Evolutionary conservation across 2,329 filamentous ascomycete genomes (phyloP).

Genomic region (Chalaropsis thielavioides): DNA sequence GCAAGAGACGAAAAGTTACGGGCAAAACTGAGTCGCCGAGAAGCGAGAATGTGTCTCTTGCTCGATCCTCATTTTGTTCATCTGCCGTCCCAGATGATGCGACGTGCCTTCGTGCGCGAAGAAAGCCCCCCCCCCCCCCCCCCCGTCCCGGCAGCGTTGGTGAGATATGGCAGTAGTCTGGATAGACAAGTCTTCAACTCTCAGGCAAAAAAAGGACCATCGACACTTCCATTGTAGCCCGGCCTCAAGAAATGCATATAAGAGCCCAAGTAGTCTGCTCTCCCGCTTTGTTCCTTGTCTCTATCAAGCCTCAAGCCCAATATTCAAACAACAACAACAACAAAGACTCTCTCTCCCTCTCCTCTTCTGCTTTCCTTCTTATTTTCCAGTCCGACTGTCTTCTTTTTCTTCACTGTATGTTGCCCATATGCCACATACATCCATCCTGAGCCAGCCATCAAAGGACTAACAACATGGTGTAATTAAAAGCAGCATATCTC

Average conservation of each 20-base stretch:
- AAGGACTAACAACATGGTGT: not conserved
- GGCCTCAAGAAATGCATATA: not conserved
- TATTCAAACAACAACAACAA: not conserved
- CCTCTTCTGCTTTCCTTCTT: not conserved
- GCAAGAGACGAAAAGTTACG: not conserved
- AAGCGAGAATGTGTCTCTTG: conserved; percentile 5
- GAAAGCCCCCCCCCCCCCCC: not conserved
- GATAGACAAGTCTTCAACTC: not conserved
- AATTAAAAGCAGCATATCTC: not conserved
- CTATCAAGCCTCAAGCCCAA: not conserved
- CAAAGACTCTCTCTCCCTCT: not conserved
- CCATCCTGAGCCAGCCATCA: not conserved
- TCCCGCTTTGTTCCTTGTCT: not conserved
- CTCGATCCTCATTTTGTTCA: not conserved
- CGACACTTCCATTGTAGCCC: not conserved
- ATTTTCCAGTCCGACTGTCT: not conserved
- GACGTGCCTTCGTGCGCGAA: not conserved
- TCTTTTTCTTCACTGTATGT: not conserved
- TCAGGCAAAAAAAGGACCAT: not conserved
- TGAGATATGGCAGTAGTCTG: not conserved
- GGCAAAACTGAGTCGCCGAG: not conserved
- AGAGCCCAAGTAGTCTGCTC: not conserved
- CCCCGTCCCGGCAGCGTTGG: not conserved
- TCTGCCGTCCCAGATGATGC: not conserved
- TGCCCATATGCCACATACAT: not conserved